A percentile compares a stretch with the other conserved stretches of the same genome.
phyloP scores from a whole-genome alignment of 345 rosid genomes.

The Lepidium africanum region DNA sequence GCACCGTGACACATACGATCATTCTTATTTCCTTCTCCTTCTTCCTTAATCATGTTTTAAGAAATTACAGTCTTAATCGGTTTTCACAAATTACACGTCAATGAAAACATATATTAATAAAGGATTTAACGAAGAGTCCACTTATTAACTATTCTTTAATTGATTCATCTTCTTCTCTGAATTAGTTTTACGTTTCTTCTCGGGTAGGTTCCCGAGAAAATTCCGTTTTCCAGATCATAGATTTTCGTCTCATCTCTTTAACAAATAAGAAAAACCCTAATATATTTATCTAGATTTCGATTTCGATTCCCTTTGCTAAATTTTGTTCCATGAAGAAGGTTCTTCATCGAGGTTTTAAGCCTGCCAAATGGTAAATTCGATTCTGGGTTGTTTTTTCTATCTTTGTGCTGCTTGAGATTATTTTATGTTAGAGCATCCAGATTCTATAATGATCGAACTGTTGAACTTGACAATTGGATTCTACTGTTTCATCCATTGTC shows the following conservation, averaged over 20 bases:
- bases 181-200: constrained; percentile 21
- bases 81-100: constrained; percentile 1
- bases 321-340: constrained; percentile 22
- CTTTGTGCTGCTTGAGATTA: neutral
- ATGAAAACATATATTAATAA: neutral
- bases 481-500: neutral
- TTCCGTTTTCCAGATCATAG: constrained; percentile 4
- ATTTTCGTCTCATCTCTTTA: neutral
- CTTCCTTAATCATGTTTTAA: neutral
- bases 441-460: neutral
- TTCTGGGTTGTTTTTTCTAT: neutral
- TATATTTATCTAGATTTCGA: neutral
- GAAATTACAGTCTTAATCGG: neutral
- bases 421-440: neutral
- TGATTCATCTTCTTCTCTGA: neutral
- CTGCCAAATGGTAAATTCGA: constrained; percentile 67
- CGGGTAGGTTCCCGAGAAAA: neutral
- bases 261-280: neutral
- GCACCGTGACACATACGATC: neutral
- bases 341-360: constrained; percentile 78
- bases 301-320: neutral
- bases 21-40: neutral
- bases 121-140: constrained; percentile 3
- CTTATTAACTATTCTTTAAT: neutral
- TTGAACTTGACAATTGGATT: neutral